Conservation (phyloP, 768 basidiomycete genomes). For the Leccinum longicurvipes region DNA sequence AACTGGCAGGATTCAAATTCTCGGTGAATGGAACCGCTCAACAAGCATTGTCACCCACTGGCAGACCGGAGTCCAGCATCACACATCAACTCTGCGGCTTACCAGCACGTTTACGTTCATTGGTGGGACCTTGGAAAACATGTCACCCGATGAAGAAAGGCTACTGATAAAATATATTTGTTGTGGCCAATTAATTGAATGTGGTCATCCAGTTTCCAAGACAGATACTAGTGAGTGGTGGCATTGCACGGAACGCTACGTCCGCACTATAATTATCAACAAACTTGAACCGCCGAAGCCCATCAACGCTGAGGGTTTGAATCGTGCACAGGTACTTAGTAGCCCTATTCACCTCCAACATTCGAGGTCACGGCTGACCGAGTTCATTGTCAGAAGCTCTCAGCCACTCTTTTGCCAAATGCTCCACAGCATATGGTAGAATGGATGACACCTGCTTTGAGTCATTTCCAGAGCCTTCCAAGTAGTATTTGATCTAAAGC, state of each 20-base stretch:
- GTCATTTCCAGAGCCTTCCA: slow-evolving; percentile 72
- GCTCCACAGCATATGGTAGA: slow-evolving; percentile 55
- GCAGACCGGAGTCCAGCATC: too few species aligned
- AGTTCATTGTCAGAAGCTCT: slow-evolving; percentile 53
- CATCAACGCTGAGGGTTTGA: too few species aligned
- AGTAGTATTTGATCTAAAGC: slow-evolving; percentile 77
- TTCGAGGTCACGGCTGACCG: slow-evolving; percentile 27
- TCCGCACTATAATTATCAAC: too few species aligned
- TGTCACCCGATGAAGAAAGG: too few species aligned
- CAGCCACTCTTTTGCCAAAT: slow-evolving; percentile 68
- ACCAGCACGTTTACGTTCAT: too few species aligned
- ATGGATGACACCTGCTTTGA: slow-evolving; percentile 41
- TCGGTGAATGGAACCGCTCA: not conserved
- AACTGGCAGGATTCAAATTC: not conserved
- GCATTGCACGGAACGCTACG: not conserved
- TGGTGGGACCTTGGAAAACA: not conserved
- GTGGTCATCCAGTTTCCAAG: too few species aligned
- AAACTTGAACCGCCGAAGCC: too few species aligned
- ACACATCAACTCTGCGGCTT: too few species aligned
- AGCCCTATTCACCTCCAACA: not conserved
- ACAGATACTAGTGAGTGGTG: not conserved
- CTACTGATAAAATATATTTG: too few species aligned
- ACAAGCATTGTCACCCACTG: too few species aligned
- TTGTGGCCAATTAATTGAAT: too few species aligned
- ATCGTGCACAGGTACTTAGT: too few species aligned